Base-by-base conservation (phyloP, 2,329 filamentous ascomycete genomes). In the Cryphonectria japonica region DNA sequence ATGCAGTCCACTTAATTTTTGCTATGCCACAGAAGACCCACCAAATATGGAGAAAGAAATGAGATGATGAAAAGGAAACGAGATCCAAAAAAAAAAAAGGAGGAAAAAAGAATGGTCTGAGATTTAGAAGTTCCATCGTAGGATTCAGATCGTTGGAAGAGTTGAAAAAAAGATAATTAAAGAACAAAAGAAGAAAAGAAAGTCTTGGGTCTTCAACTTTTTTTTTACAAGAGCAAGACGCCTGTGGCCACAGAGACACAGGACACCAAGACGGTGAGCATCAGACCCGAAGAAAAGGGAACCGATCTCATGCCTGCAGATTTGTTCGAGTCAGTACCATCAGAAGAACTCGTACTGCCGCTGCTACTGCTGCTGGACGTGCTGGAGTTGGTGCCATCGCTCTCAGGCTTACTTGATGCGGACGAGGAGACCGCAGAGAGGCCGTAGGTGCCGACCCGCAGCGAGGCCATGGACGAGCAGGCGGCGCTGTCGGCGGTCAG, bases 321-420 rank as follows among this genome's bases (percentile, higher is more conserved):
- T 37, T 59, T 41, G 61, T 37, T 66, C 13, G 71, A 72, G 71
- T 72, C 69, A 72, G 71, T 69, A 67, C 62, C 65, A 22, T 37
- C 62, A 64, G 68, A 66, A 57, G 71, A 59, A 67, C 52, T 11
- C 22, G 22, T 50, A 43, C 41, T 43, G 4, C 13, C 14, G 41
- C 13, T 26, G 37, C 39, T 68, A 57, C 54, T 66, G 59, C 37
- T 34, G 62, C 54, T 19, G 32, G 32, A 11, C 29, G 63, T 52
- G 41, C 59, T 68, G 54, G 68, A 66, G 57, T 59, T 72, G 50
- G 63, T 72, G 22, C 69, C 69, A 37, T 67, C 66, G 66, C 52
- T 69, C 39, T 50, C 64, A n/a, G 71, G 69, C 71, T 72, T 72
- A 72, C 71, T 72, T 67, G 71, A 66, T 60, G 71, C 65, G 62